Percentiles rank a stretch among this genome's conserved stretches.
Conservation (phyloP, 768 basidiomycete genomes). For the Amanita fuliginea region DNA sequence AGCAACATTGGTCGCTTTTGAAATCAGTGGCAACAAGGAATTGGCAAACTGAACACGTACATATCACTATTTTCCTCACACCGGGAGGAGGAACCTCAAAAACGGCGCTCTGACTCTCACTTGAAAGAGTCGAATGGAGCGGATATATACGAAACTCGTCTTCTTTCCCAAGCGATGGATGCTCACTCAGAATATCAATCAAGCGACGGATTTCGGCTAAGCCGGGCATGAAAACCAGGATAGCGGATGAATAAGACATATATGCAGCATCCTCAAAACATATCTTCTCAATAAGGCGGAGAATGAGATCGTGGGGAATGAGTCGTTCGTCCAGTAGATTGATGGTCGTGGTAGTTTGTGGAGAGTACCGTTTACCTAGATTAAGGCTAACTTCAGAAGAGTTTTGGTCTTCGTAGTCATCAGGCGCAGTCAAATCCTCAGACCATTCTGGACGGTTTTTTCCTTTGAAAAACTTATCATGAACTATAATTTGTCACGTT, state of each 20-base stretch:
- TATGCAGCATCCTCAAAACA: constrained; percentile 58
- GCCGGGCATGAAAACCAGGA: constrained; percentile 91
- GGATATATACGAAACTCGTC: constrained; percentile 68
- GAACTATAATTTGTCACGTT: constrained; percentile 24
- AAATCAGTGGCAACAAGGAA: background rate
- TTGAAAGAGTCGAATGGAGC: constrained; percentile 88
- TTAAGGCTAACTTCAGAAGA: constrained; percentile 30
- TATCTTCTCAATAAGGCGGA: constrained; percentile 70
- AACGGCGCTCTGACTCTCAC: constrained; percentile 81
- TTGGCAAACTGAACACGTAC: constrained; percentile 27
- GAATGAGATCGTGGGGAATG: constrained; percentile 87
- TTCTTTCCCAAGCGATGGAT: constrained; percentile 54
- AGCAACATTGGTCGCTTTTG: constrained; percentile 78
- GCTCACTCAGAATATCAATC: constrained; percentile 70
- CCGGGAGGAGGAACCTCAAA: constrained; percentile 81
- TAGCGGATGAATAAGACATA: constrained; percentile 57
- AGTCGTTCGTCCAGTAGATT: constrained; percentile 80
- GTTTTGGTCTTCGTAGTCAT: constrained; percentile 57
- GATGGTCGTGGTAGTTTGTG: constrained; percentile 62
- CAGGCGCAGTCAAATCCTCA: constrained; percentile 50
- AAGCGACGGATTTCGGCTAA: constrained; percentile 87
- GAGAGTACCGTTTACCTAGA: constrained; percentile 73
- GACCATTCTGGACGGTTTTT: constrained; percentile 68
- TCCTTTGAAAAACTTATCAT: constrained; percentile 51
- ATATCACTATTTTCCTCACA: constrained; percentile 87